Evolutionary conservation across 176 grass and related monocot genomes (phyloP), one percentile per base, ranked within the genome.

Genomic region (Triticum aestivum): DNA sequence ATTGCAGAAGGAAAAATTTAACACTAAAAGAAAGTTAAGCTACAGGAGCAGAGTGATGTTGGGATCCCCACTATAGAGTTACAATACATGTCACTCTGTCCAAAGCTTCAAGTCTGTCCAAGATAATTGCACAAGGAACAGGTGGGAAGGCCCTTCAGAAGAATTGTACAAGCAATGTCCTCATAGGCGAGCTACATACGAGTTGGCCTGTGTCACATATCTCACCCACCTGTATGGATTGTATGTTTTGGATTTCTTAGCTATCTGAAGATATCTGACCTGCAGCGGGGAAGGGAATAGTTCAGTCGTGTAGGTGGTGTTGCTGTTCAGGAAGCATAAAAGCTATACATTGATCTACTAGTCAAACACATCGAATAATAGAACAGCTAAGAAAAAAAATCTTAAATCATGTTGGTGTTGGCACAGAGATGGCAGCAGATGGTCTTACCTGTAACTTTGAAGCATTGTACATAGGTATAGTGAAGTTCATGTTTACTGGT

Each of bases 201-300:
- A 96, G 83, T 96, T 99, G 26, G 97, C 94, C 75, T 99, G 94
- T 10, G 97, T 99, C 73, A 96, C 92, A 51, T 99, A 99, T 91
- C 97, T 89, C 79, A 99, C 97, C 97, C 97, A 99, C 66, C 97
- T 88, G 73, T 96, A 99, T 5, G 97, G 97, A 34, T 96, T 96
- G 89, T 96, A 99, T 72, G 97, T 83, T 75, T 96, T 96, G 4
- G 97, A 99, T 83, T 96, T 99, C 92, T 99, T 96, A 65, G 94
- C 92, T 81, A 96, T 99, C 73, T 96, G 97, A 62, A 99, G 89
- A 91, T 96, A 99, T 91, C 97, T 94, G 63, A 99, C 97, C 97
- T 99, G 92, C 83, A 86, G 12, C 30, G 61, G 64, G 4, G 3
- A n/a, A 83, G 6, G 42, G 30, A 26, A 86, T 32, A 29, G 21